Base-by-base conservation (phyloP, 208 protist species). In the Phytomonas francai region DNA sequence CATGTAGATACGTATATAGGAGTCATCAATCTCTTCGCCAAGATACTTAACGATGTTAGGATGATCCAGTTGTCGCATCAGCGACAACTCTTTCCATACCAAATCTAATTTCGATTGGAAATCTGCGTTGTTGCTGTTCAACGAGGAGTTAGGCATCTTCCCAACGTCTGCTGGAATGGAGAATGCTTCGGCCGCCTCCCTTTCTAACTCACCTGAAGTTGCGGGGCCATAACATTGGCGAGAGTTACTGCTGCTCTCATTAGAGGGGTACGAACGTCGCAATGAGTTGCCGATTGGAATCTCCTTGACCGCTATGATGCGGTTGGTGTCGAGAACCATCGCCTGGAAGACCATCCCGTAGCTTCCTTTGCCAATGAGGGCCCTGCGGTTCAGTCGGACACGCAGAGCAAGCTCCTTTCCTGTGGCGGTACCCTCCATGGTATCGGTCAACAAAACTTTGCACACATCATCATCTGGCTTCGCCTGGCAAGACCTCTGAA, bases 31-130 rank as follows among this genome's bases (percentile, higher is more conserved):
- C 61, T 96, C 86, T 36, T 88, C 77, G 61, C 91, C 94, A 30
- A 93, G 79, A 71, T 84, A 97, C 59, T 84, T 74, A 8, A 97
- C 92, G 64, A 97, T 97, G 79, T 97, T 94, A 16, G 85, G 89
- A 78, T 98, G 95, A 59, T 82, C 71, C 31, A 98, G 76, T 63
- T 89, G 74, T 67, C 85, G 76, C 64, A 97, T 72, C 39, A 97
- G 29, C 27, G 59, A 75, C 65, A 98, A 70, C 71, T 98, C 92
- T 31, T 74, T 77, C 28, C 74, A 59, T 30, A 92, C 77, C n/a
- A 68, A 65, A 6, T 83, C 14, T 22, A 39, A 62, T 62, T 62
- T 62, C 7, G 12, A 9, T n/a, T 33, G 58, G 12, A 39, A 62
- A 39, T 62, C 30, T 19, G 14, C 34, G 58, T 19, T 62, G 34